Evolutionary conservation across 805 yeast species (phyloP), one percentile per base, ranked within the genome.

Genomic region (Metschnikowia cubensis): DNA sequence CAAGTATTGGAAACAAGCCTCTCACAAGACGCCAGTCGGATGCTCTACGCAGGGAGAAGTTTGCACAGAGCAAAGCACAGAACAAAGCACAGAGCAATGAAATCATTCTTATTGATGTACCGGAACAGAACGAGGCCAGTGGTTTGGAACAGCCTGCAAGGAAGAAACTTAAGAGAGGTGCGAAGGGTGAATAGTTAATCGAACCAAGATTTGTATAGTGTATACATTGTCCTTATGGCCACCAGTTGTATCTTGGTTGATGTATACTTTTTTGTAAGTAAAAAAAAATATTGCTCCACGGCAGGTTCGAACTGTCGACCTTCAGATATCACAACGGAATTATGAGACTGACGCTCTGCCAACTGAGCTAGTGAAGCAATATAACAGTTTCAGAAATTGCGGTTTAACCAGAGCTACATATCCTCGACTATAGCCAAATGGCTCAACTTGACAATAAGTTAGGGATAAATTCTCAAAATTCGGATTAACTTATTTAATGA

Each of bases 291-390:
- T 48, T 70, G 75, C 75, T 68, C 69, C 73, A 64, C 70, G 75
- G 74, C 71, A 69, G 74, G 73, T 62, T 70, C 75, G 75, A 69
- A 69, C 75, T 70, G 71, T 69, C 75, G 73, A 69, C 72, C 73
- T 69, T 68, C 73, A 68, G 74, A 69, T 69, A 33, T 50, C 73
- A 65, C 71, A 63, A 59, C 25, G 21, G 5, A 20, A 44, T 36
- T 55, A 57, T 55, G 59, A 57, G 59, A 57, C 59, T 55, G 60
- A 57, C 59, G 60, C 60, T 57, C 59, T 57, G 52, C 60, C 60
- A 50, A 57, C 60, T 54, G 59, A 54, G 59, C 59, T 56, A 25
- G 59, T 52, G 58, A 56, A 54, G 58, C 59, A 46, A 32, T 48
- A 37, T 38, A 18, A 15, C 3, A 15, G 4, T 25, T 22, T 37